These are phyloP conservation scores for Erythrophleum ivorense DNA, from an alignment of 331 rosid genomes.

Conservation along the genomic window DNA sequence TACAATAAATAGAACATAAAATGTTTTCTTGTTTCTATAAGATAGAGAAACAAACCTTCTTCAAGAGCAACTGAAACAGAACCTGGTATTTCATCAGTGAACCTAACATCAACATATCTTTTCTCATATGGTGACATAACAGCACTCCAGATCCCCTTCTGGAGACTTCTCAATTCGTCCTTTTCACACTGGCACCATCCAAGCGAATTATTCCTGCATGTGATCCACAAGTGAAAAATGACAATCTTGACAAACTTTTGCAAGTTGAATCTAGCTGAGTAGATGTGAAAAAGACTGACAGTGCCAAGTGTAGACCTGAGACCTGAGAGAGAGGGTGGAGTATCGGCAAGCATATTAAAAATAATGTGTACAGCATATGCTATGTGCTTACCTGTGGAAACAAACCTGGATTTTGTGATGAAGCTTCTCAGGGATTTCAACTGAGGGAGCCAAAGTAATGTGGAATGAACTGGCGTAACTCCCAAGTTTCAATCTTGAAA, in stretches of 20 bases:
- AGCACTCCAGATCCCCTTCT: constrained; percentile 70
- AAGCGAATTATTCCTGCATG: constrained; percentile 70
- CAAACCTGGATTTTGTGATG: constrained; percentile 68
- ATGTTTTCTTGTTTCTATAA: background rate
- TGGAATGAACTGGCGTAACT: constrained; percentile 69
- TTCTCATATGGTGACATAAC: constrained; percentile 75
- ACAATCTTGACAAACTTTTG: constrained; percentile 15
- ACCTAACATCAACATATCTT: constrained; percentile 69
- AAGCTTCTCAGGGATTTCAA: constrained; percentile 60
- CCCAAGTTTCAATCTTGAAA: constrained; percentile 67
- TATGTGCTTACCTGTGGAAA: constrained; percentile 67
- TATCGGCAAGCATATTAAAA: background rate
- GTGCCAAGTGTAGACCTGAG: background rate
- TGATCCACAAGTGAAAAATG: constrained; percentile 9
- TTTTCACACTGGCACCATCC: constrained; percentile 79
- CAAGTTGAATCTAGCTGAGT: constrained; percentile 5
- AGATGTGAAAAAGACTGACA: background rate
- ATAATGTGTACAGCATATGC: background rate
- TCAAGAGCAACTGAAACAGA: constrained; percentile 65
- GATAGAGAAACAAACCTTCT: constrained; percentile 62
- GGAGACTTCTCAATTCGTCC: constrained; percentile 62
- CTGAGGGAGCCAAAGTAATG: constrained; percentile 66
- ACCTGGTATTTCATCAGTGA: constrained; percentile 51
- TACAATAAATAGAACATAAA: constrained; percentile 12
- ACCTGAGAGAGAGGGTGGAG: constrained; percentile 7